Conservation (phyloP, 805 yeast species). For the Brettanomyces sp. region DNA sequence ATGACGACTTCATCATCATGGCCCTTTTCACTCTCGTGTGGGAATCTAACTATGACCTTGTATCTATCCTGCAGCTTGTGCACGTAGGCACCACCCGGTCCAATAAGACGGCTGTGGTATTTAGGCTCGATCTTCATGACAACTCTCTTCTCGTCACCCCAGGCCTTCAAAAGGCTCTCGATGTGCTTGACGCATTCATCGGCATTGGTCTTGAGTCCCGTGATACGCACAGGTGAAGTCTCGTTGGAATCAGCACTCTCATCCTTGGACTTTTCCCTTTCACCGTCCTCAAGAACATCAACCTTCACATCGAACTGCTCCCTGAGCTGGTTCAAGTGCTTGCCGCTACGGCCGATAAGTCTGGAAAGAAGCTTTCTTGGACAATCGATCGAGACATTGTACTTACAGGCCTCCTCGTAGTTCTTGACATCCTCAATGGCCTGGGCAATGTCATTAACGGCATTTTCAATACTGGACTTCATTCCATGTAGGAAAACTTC, state of each 20-base stretch:
- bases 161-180: conserved; percentile 49
- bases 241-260: conserved; percentile 16
- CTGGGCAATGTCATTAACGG: conserved; percentile 40
- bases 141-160: conserved; percentile 73
- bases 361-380: conserved; percentile 65
- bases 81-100: conserved; percentile 72
- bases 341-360: conserved; percentile 85
- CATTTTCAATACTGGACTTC: conserved; percentile 48
- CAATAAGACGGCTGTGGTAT: conserved; percentile 76
- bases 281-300: conserved; percentile 47
- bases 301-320: conserved; percentile 69
- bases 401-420: conserved; percentile 29
- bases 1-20: conserved; percentile 57
- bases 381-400: conserved; percentile 41
- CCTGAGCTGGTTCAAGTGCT: conserved; percentile 55
- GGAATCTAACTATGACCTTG: conserved; percentile 72
- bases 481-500: conserved; percentile 64
- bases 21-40: conserved; percentile 37
- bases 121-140: conserved; percentile 64
- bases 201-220: conserved; percentile 74
- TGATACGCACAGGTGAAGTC: conserved; percentile 44
- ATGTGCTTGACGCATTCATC: conserved; percentile 61
- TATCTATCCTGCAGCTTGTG: conserved; percentile 83
- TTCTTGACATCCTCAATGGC: conserved; percentile 40
- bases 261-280: conserved; percentile 21